A percentile compares a stretch with the other conserved stretches of the same genome.
phyloP scores from a whole-genome alignment of 2,329 filamentous ascomycete species.

The Ampelomyces quisqualis region DNA sequence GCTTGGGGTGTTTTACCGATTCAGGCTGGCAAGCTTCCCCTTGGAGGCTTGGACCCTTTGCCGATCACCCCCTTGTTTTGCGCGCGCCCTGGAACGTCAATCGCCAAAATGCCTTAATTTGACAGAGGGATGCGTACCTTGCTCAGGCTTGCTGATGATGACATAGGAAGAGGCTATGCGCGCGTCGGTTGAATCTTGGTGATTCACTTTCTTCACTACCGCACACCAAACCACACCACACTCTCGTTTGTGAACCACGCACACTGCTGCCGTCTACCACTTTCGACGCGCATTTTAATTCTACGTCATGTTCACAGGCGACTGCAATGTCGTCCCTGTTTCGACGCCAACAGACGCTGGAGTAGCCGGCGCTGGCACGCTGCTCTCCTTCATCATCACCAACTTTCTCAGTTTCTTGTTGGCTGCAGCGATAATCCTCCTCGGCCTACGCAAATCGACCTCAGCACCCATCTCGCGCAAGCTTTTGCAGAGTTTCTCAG shows the following conservation, averaged over 20 bases:
- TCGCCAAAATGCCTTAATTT: slow-evolving; percentile 23
- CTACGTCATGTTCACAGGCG: slow-evolving; percentile 9
- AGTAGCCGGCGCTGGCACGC: slow-evolving; percentile 60
- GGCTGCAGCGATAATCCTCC: slow-evolving; percentile 58
- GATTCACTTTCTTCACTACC: slow-evolving; percentile 2
- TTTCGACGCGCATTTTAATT: background rate
- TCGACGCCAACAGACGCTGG: slow-evolving; percentile 55
- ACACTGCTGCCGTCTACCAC: background rate
- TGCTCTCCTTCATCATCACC: slow-evolving; percentile 67
- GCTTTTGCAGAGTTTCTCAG: slow-evolving; percentile 64
- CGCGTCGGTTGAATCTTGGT: slow-evolving; percentile 1
- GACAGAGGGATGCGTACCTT: slow-evolving; percentile 8
- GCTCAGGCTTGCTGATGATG: slow-evolving; percentile 21
- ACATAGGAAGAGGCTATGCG: slow-evolving; percentile 29
- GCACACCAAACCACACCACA: background rate
- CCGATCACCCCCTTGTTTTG: slow-evolving; percentile 16
- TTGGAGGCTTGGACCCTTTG: slow-evolving; percentile 13
- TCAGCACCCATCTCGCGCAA: slow-evolving; percentile 60
- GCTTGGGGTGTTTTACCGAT: too few species aligned
- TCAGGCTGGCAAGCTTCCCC: slow-evolving; percentile 14
- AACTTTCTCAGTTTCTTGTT: slow-evolving; percentile 59
- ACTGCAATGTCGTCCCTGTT: slow-evolving; percentile 50
- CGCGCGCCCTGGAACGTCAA: slow-evolving; percentile 17
- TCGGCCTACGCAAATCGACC: slow-evolving; percentile 52
- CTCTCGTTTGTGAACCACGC: background rate